Evolutionary conservation across 495 filamentous ascomycete genomes (phyloP).

Genomic region (Geoglossum glabrum): DNA sequence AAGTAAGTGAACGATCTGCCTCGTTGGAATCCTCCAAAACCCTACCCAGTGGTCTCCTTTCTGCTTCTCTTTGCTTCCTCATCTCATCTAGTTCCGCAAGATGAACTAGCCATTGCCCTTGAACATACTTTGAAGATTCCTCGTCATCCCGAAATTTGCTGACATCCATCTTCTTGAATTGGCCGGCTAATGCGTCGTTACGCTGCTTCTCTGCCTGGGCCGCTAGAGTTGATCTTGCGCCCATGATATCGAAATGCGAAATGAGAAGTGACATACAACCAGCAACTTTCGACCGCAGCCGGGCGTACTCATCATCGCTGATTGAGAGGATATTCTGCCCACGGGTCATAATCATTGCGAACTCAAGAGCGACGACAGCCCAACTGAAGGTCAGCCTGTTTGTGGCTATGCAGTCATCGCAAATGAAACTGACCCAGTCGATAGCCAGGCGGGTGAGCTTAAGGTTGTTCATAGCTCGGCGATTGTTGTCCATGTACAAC

Average conservation of each 20-base stretch:
- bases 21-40: constrained; percentile 90
- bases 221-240: constrained; percentile 75
- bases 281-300: constrained; percentile 67
- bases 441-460: constrained; percentile 81
- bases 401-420: constrained; percentile 88
- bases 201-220: constrained; percentile 79
- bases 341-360: constrained; percentile 89
- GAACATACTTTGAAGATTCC: constrained; percentile 53
- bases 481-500: constrained; percentile 80
- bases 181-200: constrained; percentile 54
- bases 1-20: constrained; percentile 83
- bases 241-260: constrained; percentile 98
- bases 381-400: constrained; percentile 92
- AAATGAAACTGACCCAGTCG: constrained; percentile 95
- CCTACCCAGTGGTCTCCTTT: constrained; percentile 70
- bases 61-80: constrained; percentile 61
- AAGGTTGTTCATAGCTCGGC: constrained; percentile 87
- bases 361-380: constrained; percentile 88
- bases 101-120: constrained; percentile 47
- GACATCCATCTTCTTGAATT: constrained; percentile 52
- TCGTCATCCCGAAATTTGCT: constrained; percentile 66
- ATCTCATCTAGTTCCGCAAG: constrained; percentile 56
- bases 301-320: constrained; percentile 65
- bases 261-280: constrained; percentile 96
- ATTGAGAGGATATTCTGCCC: constrained; percentile 80